Base-by-base conservation (phyloP, 1,139 yeast species). In the Geotrichum histeridarum region DNA sequence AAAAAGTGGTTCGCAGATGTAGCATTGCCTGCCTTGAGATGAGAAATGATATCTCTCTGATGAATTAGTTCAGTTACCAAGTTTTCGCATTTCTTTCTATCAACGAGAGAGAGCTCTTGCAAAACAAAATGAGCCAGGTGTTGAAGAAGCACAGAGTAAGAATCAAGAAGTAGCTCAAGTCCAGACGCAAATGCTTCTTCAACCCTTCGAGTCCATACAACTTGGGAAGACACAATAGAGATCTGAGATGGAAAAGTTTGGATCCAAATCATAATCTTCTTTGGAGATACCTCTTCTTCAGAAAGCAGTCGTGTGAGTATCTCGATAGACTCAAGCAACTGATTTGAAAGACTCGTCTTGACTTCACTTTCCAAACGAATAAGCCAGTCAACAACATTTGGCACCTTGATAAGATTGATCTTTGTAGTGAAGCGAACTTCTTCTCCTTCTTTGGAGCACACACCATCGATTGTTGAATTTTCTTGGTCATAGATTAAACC, bases 371-470 rank as follows among this genome's bases (percentile, higher is more conserved):
- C 96, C 8, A 91, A 69, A 15, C 71, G 75, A 7, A 66, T 61
- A 54, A 91, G 70, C 94, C 95, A 86, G 42, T 82, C 86, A 38
- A 82, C 75, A 32, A 83, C 71, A 44, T 76, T 69, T 0, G 79
- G 73, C 54, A 65, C 67, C 41, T 75, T 72, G 0, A 69, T 68
- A 18, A 82, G 63, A 0, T 80, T 73, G 0, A 88, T 73, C 0
- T 82, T 78, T 2, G 69, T 64, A 0, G 45, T 50, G 12, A 91
- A 71, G 0, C 14, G 8, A 1, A 91, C 70, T 0, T 48, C 55
- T 63, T 91, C 98, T 0, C 83, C 86, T 60, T 87, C 86, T 8
- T 74, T 73, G 31, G 96, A 85, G 1, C 63, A 54, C 1, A 90
- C 72, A 0, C 81, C 81, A 0, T 63, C 61, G 1, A 89, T 78